Conservation (phyloP, 208 protist species). For the Leptomonas pyrrhocoris region DNA sequence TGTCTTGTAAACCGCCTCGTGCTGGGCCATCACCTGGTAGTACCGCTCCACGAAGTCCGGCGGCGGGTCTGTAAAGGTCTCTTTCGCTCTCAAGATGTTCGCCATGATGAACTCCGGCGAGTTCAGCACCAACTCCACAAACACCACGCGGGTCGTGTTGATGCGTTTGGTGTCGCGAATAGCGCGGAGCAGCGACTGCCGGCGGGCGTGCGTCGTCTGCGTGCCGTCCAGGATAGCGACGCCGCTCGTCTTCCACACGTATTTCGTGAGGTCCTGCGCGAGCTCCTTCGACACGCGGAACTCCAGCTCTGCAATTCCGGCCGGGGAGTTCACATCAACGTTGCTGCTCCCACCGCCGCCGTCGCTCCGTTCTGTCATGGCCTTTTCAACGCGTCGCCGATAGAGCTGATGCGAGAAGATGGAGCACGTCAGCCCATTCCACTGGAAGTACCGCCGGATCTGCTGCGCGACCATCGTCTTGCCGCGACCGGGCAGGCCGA, state of each 20-base stretch:
- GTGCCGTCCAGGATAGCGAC: constrained; percentile 84
- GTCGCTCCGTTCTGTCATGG: constrained; percentile 13
- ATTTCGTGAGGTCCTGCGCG: constrained; percentile 71
- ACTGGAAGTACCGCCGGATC: constrained; percentile 91
- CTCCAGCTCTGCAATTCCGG: constrained; percentile 46
- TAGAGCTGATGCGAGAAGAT: constrained; percentile 82
- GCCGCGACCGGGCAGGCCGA: constrained; percentile 85
- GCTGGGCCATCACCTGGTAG: constrained; percentile 62
- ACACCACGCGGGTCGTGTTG: constrained; percentile 70
- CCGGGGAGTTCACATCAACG: constrained; percentile 13
- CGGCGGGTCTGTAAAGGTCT: constrained; percentile 53
- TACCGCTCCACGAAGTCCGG: constrained; percentile 84
- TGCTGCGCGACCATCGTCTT: constrained; percentile 92
- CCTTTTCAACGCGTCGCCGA: constrained; percentile 33
- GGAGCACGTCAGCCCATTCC: constrained; percentile 80
- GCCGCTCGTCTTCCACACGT: constrained; percentile 56
- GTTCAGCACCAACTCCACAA: constrained; percentile 84
- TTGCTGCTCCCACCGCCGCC: background rate
- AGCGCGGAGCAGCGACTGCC: constrained; percentile 64
- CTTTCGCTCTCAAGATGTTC: constrained; percentile 70
- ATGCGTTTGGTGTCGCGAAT: constrained; percentile 73
- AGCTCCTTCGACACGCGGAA: constrained; percentile 41
- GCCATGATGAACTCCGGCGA: constrained; percentile 45
- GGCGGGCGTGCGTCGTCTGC: constrained; percentile 58
- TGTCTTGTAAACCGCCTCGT: constrained; percentile 77